Base-by-base conservation (phyloP, 495 filamentous ascomycete species). In the Penicillium malachiteum region DNA sequence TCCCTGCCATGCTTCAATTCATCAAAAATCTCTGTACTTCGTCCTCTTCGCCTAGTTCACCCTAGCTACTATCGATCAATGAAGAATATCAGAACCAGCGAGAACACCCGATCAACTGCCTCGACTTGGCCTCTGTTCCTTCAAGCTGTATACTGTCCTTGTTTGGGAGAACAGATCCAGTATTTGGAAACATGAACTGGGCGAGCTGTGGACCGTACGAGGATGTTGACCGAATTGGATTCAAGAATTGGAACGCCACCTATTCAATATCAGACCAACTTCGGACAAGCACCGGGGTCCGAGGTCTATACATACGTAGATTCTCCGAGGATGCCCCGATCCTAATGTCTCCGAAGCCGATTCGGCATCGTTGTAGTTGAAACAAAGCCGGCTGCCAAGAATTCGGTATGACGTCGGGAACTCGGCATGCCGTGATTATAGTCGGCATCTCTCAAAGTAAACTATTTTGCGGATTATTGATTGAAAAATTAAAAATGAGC, bases 271-370 rank as follows among this genome's bases (percentile, higher is more conserved):
- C 26, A 18, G 16, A 18, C 54, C 51, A 34, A 7, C 37, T 37
- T 65, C 54, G 59, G 63, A 59, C 33, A 54, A 54, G 11, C 14
- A 46, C 53, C 58, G 52, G 5, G 52, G 26, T 32, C 3, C 10
- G 21, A 31, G 43, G 43, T 46, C 52, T 43, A 26, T 38, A 52
- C 63, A 60, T n/a, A 56, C 63, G 63, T 63, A 47, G 49, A 66
- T 38, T 46, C 41, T 7, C 63, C 63, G 60, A 66, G 14, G 45
- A 60, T n/a, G 38, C 56, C 53, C 55, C 63, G 55, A 62, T 46
- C 49, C 53, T 44, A 38, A 39, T 60, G 45, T 53, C 40, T 37
- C 58, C 58, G 58, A 60, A 13, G 21, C 46, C 45, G 41, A 47
- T n/a, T 62, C 55, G 59, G 59, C 55, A 50, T 57, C 48, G 54